These are phyloP conservation scores for Eucalyptus viminalis DNA, from an alignment of 345 rosid species.

Conservation along the genomic window DNA sequence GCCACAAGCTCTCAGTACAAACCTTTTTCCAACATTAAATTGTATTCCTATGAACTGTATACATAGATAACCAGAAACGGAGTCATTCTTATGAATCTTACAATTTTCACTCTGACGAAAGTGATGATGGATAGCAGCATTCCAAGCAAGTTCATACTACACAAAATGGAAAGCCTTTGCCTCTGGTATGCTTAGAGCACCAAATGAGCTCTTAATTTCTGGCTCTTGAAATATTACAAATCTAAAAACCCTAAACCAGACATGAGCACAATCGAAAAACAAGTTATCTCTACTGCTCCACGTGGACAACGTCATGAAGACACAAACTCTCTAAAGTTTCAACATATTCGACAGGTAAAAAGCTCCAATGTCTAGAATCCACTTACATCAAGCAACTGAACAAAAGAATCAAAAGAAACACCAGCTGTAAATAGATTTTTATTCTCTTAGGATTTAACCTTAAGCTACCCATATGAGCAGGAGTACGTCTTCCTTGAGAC, in stretches of 20 bases:
- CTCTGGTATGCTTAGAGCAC: background rate
- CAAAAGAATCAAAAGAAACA: background rate
- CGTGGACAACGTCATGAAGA: background rate
- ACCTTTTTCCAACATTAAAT: background rate
- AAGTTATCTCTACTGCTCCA: background rate
- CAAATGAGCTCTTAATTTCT: background rate
- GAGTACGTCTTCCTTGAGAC: background rate
- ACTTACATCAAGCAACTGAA: background rate
- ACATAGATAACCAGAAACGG: background rate
- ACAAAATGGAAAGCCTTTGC: background rate
- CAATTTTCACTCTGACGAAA: background rate
- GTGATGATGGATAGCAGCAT: no score
- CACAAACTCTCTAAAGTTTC: background rate
- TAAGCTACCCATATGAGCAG: background rate
- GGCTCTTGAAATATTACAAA: background rate
- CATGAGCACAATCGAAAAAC: background rate
- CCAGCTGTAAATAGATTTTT: background rate
- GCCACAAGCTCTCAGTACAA: background rate
- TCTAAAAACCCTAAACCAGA: background rate
- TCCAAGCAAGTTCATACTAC: no score
- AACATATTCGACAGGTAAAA: background rate
- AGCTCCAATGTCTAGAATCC: background rate
- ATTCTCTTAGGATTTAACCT: background rate
- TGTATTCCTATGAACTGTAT: background rate
- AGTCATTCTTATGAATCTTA: background rate